These are phyloP conservation scores for Phoenix roebelenii DNA, from an alignment of 176 grass and related monocot species.

Conservation along the genomic window DNA sequence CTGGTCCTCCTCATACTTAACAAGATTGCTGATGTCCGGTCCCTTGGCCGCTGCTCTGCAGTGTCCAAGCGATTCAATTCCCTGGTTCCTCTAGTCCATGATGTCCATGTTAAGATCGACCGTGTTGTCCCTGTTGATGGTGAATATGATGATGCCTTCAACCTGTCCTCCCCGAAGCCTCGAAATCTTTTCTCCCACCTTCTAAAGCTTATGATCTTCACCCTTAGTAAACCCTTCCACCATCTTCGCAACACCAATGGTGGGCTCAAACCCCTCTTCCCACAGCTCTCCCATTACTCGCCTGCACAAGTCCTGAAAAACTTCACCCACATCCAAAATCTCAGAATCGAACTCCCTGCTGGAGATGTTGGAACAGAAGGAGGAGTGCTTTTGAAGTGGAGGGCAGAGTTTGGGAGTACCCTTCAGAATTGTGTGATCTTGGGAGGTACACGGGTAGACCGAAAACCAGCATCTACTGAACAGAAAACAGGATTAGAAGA, in stretches of 20 bases:
- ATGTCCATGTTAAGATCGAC: conserved; percentile 71
- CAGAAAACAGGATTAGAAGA: conserved; percentile 1
- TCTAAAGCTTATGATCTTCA: conserved; percentile 47
- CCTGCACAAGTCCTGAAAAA: conserved; percentile 56
- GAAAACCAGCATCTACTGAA: conserved; percentile 1
- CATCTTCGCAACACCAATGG: conserved; percentile 17
- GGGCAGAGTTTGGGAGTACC: conserved; percentile 58
- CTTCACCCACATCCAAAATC: conserved; percentile 62
- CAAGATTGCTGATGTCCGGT: conserved; percentile 62
- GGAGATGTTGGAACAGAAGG: conserved; percentile 62
- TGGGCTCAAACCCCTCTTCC: conserved; percentile 32
- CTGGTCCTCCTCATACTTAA: conserved; percentile 67
- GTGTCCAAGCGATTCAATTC: conserved; percentile 62
- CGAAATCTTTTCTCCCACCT: conserved; percentile 48
- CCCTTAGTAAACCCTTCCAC: conserved; percentile 63
- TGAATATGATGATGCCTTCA: conserved; percentile 41
- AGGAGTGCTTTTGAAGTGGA: conserved; percentile 67
- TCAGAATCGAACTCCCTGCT: conserved; percentile 53
- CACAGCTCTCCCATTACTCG: conserved; percentile 51
- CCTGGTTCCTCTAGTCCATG: conserved; percentile 55
- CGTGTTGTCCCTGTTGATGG: conserved; percentile 49
- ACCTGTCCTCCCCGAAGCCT: conserved; percentile 27
- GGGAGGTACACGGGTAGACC: conserved; percentile 48
- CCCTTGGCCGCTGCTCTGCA: conserved; percentile 59
- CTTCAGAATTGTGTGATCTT: conserved; percentile 83